Evolutionary conservation across 1,284 basidiomycete species (phyloP), one percentile per base, ranked within the genome.

Genomic region (Mycena citricolor): DNA sequence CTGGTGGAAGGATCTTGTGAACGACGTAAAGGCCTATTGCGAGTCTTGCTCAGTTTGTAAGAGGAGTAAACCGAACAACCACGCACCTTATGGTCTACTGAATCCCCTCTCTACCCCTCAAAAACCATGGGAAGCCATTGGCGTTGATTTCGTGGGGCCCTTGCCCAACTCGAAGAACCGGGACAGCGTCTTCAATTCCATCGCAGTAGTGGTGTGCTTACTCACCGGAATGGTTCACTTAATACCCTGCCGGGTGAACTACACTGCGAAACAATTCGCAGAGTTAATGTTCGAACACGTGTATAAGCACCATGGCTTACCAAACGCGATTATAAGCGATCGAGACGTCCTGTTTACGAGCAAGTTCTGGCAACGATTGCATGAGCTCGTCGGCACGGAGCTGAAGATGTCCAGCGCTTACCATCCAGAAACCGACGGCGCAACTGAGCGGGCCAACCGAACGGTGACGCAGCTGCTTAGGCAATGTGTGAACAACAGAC

Each of bases 131-230:
- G 49, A 64, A 13, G 35, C 52, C 2, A 60, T 72, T 0, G 61
- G 61, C 0, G 64, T 73, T 5, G 70, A 73, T 36, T 70, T 71
- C 39, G 60, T 73, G 0, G 67, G 68, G 2, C 65, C 64, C 0
- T 47, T 74, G 1, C 69, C 64, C 0, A 26, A 44, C 2, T 63
- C 62, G 0, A 45, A 41, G 10, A 60, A 57, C 19, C 21, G 57
- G 10, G 39, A 63, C 29, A 56, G 63, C 0, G 47, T 55, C 0
- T 69, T 56, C 37, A 63, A 74, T 46, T 57, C 56, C 48, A 60
- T 72, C 1, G 51, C 57, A 1, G 63, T 69, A 0, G 50, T 73
- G 0, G 63, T 70, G 4, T 62, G 69, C 51, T 58, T 58, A 2
- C 38, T 70, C 1, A 64, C 63, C 0, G 52, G 54, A 1, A 64